Evolutionary conservation across 2,329 filamentous ascomycete genomes (phyloP).

Genomic region (Beauveria varroae): DNA sequence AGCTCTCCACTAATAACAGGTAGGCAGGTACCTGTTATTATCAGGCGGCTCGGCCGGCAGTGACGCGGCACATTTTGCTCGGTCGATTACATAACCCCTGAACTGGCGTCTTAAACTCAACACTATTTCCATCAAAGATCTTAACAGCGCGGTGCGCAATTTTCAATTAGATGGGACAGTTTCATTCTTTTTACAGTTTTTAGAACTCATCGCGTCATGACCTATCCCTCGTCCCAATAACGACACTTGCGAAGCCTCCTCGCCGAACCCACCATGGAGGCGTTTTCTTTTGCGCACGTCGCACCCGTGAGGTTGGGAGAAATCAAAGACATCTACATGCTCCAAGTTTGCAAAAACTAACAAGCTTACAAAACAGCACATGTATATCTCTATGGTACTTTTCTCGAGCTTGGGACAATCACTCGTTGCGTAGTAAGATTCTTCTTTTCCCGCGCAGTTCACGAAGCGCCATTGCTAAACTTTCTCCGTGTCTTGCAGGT

Average conservation of each 20-base stretch:
- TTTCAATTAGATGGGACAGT: not conserved
- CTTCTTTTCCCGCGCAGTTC: not conserved
- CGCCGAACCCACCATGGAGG: not conserved
- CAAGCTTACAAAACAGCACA: not conserved
- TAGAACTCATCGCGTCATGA: not conserved
- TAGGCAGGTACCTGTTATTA: not conserved
- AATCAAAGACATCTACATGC: not conserved
- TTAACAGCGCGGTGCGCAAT: not conserved
- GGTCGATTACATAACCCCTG: conserved; percentile 8
- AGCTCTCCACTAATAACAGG: no score
- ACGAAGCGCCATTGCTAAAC: not conserved
- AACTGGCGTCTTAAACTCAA: conserved; percentile 2
- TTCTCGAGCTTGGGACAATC: conserved; percentile 36
- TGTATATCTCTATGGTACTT: conserved; percentile 35
- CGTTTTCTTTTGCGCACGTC: not conserved
- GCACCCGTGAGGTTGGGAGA: conserved; percentile 2
- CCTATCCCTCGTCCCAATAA: not conserved
- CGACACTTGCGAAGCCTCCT: not conserved
- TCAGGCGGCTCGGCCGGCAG: not conserved
- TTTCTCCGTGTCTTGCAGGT: conserved; percentile 27
- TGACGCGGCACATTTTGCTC: not conserved
- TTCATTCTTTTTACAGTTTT: not conserved
- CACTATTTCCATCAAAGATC: not conserved
- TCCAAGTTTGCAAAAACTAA: not conserved
- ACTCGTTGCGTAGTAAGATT: conserved; percentile 39